phyloP scores from a whole-genome alignment of 2,329 filamentous ascomycete species.

The Nemania sp. region DNA sequence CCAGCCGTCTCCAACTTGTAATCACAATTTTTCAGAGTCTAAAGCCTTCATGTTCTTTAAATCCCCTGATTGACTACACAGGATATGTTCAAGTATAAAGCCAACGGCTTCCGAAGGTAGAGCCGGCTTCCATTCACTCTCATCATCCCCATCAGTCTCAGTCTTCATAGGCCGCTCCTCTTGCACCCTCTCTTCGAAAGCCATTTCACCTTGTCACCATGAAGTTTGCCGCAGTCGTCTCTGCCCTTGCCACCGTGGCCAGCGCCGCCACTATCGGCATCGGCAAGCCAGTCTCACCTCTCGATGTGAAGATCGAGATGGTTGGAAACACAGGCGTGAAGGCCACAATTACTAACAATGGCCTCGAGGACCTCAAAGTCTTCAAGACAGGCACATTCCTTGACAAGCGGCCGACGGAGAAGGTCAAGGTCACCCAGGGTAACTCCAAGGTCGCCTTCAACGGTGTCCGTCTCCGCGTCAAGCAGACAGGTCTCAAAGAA shows the following conservation, averaged over 20 bases:
- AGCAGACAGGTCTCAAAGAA: constrained; percentile 58
- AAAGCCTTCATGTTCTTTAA: neutral
- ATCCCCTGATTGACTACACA: neutral
- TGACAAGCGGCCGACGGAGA: constrained; percentile 63
- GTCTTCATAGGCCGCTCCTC: too few species aligned
- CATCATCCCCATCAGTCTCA: constrained; percentile 15
- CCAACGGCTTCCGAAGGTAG: neutral
- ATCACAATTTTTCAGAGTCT: neutral
- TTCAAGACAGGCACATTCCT: constrained; percentile 66
- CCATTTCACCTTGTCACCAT: constrained; percentile 45
- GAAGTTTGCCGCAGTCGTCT: constrained; percentile 54
- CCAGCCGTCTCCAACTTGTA: neutral
- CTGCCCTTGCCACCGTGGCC: constrained; percentile 52
- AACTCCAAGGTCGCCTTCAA: constrained; percentile 62
- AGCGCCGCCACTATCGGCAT: constrained; percentile 48
- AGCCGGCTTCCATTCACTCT: neutral
- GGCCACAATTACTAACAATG: constrained; percentile 65
- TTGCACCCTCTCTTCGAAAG: neutral
- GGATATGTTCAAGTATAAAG: constrained; percentile 14
- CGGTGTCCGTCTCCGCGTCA: constrained; percentile 64
- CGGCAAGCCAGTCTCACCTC: constrained; percentile 54
- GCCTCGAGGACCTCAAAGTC: constrained; percentile 61
- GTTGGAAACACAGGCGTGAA: constrained; percentile 64
- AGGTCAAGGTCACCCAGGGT: constrained; percentile 61
- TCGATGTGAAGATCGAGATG: constrained; percentile 60